Percentiles rank a stretch among this genome's conserved stretches.
phyloP scores from a whole-genome alignment of 225 moss, liverwort and hornwort species.

The Physcomitrium patens region DNA sequence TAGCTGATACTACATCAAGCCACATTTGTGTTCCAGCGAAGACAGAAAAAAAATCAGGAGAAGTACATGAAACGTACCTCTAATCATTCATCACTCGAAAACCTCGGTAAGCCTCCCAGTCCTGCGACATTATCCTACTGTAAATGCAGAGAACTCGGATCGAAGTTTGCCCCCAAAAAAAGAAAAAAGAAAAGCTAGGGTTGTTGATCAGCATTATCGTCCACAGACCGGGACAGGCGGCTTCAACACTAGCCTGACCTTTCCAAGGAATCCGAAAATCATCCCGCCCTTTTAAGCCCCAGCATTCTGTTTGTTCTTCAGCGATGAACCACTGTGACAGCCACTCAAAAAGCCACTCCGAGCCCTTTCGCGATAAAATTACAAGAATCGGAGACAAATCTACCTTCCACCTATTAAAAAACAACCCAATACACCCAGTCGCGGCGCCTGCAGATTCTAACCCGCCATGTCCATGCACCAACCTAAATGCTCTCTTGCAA shows the following conservation, averaged over 20 bases:
- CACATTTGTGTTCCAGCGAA: not conserved
- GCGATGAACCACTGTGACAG: not conserved
- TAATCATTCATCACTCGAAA: not conserved
- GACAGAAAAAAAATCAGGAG: not conserved
- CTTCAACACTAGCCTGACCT: not conserved
- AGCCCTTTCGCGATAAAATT: too few species aligned
- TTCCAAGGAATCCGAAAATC: not conserved
- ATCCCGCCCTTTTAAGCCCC: not conserved
- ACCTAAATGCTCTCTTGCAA: too few species aligned
- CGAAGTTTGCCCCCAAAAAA: not conserved
- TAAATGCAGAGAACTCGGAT: not conserved
- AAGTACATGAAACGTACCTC: not conserved
- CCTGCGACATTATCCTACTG: not conserved
- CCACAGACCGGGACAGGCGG: not conserved
- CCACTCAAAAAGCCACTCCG: too few species aligned
- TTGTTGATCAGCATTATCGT: not conserved
- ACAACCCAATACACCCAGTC: too few species aligned
- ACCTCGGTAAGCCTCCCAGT: not conserved
- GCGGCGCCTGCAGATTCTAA: too few species aligned
- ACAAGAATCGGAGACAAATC: too few species aligned
- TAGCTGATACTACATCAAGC: not conserved
- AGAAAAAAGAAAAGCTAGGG: not conserved
- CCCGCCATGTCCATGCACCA: too few species aligned
- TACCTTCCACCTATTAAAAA: too few species aligned
- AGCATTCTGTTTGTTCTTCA: not conserved